Evolutionary conservation across 768 basidiomycete species (phyloP).

Genomic region (Gymnopilus junonius): DNA sequence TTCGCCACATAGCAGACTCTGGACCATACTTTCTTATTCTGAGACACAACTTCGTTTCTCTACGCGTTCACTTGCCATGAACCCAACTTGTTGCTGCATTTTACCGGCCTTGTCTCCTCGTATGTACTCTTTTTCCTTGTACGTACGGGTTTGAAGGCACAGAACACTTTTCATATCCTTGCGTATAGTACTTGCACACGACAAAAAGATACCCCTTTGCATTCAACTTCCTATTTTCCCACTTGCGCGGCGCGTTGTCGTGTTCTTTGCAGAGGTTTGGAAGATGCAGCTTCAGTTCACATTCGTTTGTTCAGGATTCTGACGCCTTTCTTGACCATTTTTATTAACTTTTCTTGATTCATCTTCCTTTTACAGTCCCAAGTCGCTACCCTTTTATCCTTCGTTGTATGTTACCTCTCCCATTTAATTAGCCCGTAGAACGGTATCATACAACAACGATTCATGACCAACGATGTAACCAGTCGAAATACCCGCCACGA

Average conservation of each 20-base stretch:
- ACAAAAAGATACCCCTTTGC: conserved; percentile 6
- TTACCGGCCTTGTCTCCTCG: neutral
- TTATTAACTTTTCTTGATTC: conserved; percentile 4
- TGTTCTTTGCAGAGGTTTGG: neutral
- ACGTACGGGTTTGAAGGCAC: conserved; percentile 5
- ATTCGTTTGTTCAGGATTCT: conserved; percentile 7
- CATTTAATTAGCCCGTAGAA: conserved; percentile 18
- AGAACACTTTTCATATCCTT: conserved; percentile 1
- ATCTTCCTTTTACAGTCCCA: conserved; percentile 2
- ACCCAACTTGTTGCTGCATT: conserved; percentile 10
- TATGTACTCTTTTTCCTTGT: conserved; percentile 9
- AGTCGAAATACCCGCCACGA: neutral
- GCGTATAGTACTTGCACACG: conserved; percentile 1
- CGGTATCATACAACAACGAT: conserved; percentile 16
- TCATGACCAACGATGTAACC: conserved; percentile 8
- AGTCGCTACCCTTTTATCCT: conserved; percentile 7
- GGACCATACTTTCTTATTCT: conserved; percentile 2
- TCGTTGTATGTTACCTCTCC: conserved; percentile 12
- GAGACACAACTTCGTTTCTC: conserved; percentile 8
- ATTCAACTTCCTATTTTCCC: neutral
- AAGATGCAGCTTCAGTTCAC: conserved; percentile 14
- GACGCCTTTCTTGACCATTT: conserved; percentile 2
- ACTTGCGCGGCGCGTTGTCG: neutral
- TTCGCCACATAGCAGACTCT: conserved; percentile 13
- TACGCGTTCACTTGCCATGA: conserved; percentile 10